phyloP scores from a whole-genome alignment of 192 early-diverging fungal species.

The Pilobolus umbonatus region DNA sequence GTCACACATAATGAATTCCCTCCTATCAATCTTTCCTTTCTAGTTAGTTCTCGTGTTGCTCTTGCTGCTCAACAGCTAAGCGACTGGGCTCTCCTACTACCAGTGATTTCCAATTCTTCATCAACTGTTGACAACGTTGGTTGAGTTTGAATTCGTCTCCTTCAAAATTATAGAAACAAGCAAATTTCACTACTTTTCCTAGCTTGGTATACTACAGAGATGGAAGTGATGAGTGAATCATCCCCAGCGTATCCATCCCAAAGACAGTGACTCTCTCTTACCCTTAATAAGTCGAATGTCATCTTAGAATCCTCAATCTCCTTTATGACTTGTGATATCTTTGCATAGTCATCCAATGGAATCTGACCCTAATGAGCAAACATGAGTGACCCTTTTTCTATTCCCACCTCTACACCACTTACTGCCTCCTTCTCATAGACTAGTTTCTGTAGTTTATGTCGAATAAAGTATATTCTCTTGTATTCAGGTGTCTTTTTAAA shows the following conservation, averaged over 20 bases:
- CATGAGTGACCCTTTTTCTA: no score
- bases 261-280: conserved; percentile 1
- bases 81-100: neutral
- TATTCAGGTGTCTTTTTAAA: conserved; percentile 16
- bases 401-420: conserved; percentile 3
- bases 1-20: no score
- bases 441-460: conserved; percentile 34
- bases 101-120: conserved; percentile 33
- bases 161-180: conserved; percentile 23
- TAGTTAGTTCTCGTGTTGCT: no score
- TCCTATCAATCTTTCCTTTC: no score
- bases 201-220: conserved; percentile 35
- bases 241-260: neutral
- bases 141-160: conserved; percentile 25
- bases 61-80: neutral
- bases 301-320: conserved; percentile 29
- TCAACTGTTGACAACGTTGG: conserved; percentile 26
- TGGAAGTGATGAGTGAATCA: neutral
- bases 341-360: conserved; percentile 28
- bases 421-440: conserved; percentile 36
- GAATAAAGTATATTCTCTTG: conserved; percentile 24
- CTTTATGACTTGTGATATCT: conserved; percentile 30
- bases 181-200: conserved; percentile 36
- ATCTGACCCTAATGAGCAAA: conserved; percentile 27
- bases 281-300: conserved; percentile 31